Base-by-base conservation (phyloP, 2,329 filamentous ascomycete genomes). In the Alternaria tenuissima region DNA sequence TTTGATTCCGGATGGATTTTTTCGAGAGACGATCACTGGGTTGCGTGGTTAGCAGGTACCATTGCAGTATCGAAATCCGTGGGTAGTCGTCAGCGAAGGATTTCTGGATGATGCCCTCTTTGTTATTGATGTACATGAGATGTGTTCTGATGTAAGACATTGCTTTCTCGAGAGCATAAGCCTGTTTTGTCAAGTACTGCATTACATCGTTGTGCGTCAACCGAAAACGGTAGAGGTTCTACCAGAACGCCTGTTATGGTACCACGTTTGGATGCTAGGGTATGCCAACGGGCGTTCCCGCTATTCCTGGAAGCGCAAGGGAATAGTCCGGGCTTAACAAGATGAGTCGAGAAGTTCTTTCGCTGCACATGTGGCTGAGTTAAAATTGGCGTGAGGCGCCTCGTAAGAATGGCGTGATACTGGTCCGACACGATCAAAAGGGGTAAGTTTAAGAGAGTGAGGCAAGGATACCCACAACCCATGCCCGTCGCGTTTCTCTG, bases 321-420 rank as follows among this genome's bases (percentile, higher is more conserved):
- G 36, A 48, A 64, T 43, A 46, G 32, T 14, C 47, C 57, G 57
- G 66, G 57, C 60, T 47, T 55, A 52, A 55, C 42, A 18, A 54
- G 11, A 28, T 30, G 48, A 56, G 49, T 55, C 41, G 39, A 30
- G 42, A 55, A 46, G 48, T 22, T 59, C 16, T 54, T 65, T 22
- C 39, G 38, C 22, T 51, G 58, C 63, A 59, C 56, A 55, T 67
- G 61, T 63, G 56, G 42, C 42, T 24, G 46, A 51, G 61, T 38
- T 52, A 46, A 41, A 55, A 61, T 60, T 60, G 46, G 41, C 20
- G 47, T 36, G 32, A 30, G 46, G 34, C 41, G 26, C 11, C 53
- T 55, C 55, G 57, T 62, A 59, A 64, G 44, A 52, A 48, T 71
- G 63, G 65, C 67, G 64, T 67, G 64, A 71, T 28, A 55, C 52